Percentiles rank a stretch among this genome's conserved stretches.
These are phyloP conservation scores for Cynara cardunculus DNA, from an alignment of 129 eudicot genomes.

Conservation along the genomic window DNA sequence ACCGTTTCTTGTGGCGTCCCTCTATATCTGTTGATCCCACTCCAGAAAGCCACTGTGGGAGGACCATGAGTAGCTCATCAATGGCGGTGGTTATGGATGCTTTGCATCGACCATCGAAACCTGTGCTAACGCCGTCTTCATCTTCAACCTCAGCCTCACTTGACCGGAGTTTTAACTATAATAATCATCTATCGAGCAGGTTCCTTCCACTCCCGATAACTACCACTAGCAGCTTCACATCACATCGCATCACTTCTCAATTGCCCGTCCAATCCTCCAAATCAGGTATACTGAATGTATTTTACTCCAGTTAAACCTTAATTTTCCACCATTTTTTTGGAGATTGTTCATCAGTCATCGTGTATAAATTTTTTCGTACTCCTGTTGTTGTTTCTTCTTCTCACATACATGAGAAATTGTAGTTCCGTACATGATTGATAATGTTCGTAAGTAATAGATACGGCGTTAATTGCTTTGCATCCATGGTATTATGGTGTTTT, in stretches of 20 bases:
- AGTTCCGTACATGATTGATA: not conserved
- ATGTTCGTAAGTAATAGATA: constrained; percentile 10
- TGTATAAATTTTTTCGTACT: not conserved
- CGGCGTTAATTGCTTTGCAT: not conserved
- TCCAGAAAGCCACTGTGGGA: not conserved
- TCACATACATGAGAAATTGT: constrained; percentile 1
- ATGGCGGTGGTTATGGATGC: constrained; percentile 27
- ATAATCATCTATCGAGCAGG: constrained; percentile 4
- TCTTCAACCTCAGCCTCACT: constrained; percentile 14
- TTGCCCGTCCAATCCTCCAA: constrained; percentile 1
- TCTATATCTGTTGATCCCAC: not conserved
- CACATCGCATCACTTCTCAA: constrained; percentile 26
- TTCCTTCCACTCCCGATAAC: too few species aligned
- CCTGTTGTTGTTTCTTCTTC: not conserved
- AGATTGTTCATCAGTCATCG: not conserved
- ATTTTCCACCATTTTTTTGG: not conserved
- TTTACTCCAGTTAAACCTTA: not conserved
- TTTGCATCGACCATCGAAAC: constrained; percentile 16
- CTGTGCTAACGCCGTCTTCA: constrained; percentile 16
- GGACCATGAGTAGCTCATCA: not conserved
- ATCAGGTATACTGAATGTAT: constrained; percentile 18
- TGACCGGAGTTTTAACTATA: constrained; percentile 14
- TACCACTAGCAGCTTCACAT: constrained; percentile 15
- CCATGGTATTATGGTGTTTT: not conserved
- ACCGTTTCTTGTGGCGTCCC: constrained; percentile 10